phyloP scores from a whole-genome alignment of 2,329 filamentous ascomycete species.

The Colletotrichum camelliae region DNA sequence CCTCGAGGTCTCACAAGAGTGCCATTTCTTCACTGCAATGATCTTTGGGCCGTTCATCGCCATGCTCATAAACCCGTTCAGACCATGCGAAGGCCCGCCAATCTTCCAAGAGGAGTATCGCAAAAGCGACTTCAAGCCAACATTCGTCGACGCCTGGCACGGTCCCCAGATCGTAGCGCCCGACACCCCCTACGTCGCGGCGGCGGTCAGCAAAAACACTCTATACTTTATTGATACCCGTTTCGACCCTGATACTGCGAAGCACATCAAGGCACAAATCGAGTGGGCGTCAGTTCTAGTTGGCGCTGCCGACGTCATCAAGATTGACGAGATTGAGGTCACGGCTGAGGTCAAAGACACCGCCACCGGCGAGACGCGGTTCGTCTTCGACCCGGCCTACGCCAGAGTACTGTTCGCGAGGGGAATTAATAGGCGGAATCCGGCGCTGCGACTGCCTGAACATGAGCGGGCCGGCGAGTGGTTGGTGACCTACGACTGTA shows the following conservation, averaged over 20 bases:
- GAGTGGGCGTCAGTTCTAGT: background rate
- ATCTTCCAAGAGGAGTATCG: slow-evolving; percentile 10
- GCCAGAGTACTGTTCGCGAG: slow-evolving; percentile 17
- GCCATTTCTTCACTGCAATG: background rate
- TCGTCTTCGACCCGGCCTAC: slow-evolving; percentile 20
- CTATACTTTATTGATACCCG: slow-evolving; percentile 24
- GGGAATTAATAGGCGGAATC: slow-evolving; percentile 20
- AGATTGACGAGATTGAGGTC: slow-evolving; percentile 1
- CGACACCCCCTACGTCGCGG: slow-evolving; percentile 22
- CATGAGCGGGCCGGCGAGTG: slow-evolving; percentile 1
- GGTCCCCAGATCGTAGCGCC: slow-evolving; percentile 22
- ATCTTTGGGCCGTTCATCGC: background rate
- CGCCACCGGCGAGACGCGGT: background rate
- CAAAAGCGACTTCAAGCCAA: background rate
- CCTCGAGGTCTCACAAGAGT: background rate
- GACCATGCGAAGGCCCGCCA: background rate
- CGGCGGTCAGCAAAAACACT: slow-evolving; percentile 9
- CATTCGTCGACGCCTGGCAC: slow-evolving; percentile 1
- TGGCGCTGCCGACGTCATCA: background rate
- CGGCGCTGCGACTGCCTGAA: slow-evolving; percentile 5
- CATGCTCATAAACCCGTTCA: background rate
- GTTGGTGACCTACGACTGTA: slow-evolving; percentile 3
- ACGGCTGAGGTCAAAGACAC: background rate
- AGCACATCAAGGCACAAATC: slow-evolving; percentile 20
- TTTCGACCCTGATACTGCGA: background rate